These are phyloP conservation scores for Trichophyton rubrum DNA, from an alignment of 2,329 filamentous ascomycete species.

Conservation along the genomic window DNA sequence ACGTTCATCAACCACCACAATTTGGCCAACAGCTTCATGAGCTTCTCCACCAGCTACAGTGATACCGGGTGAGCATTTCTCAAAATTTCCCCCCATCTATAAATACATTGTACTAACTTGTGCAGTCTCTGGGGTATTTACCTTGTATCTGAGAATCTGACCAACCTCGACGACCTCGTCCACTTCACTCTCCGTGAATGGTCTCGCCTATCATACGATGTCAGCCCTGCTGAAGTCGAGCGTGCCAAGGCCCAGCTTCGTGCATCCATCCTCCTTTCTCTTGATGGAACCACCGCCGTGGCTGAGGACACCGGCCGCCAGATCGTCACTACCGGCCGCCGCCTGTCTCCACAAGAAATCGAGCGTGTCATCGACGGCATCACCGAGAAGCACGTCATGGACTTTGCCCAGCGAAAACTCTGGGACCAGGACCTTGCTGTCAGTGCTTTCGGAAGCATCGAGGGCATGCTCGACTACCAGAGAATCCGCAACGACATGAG, in stretches of 20 bases:
- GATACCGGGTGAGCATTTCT: constrained; percentile 71
- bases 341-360: constrained; percentile 83
- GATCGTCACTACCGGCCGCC: constrained; percentile 91
- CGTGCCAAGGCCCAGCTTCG: constrained; percentile 98
- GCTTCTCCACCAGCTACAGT: constrained; percentile 98
- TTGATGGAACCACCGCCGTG: constrained; percentile 92
- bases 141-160: constrained; percentile 81
- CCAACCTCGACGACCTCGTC: constrained; percentile 81
- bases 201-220: constrained; percentile 83
- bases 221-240: constrained; percentile 83
- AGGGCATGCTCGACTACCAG: constrained; percentile 53
- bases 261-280: constrained; percentile 90
- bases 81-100: too few species aligned
- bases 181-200: constrained; percentile 98
- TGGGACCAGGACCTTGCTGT: constrained; percentile 97
- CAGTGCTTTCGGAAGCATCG: constrained; percentile 83
- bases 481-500: constrained; percentile 66
- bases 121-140: constrained; percentile 97
- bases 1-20: constrained; percentile 86
- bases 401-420: constrained; percentile 84
- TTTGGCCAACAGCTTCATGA: constrained; percentile 99
- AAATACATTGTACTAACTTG: constrained; percentile 9
- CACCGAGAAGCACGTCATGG: constrained; percentile 93
- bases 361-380: constrained; percentile 82
- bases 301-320: constrained; percentile 98